phyloP scores from a whole-genome alignment of 306 rosid species.

The Fragaria ananassa region DNA sequence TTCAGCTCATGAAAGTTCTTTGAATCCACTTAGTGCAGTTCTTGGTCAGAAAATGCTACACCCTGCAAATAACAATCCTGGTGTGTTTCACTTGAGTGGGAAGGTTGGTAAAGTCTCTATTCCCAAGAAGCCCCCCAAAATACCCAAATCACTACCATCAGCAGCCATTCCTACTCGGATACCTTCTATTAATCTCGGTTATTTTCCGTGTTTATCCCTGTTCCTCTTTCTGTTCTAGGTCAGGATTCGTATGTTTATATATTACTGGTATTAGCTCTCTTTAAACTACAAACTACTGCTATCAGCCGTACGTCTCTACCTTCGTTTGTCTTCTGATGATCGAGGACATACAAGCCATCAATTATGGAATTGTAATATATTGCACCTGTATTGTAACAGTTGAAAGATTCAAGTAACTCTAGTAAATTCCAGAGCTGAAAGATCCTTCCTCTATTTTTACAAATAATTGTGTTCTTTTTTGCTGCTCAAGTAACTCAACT shows the following conservation, averaged over 20 bases:
- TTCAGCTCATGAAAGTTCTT: constrained; percentile 16
- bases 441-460: neutral
- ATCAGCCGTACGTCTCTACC: neutral
- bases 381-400: neutral
- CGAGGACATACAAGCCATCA: neutral
- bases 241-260: neutral
- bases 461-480: neutral
- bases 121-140: too few relatives aligned
- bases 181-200: constrained; percentile 7
- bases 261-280: neutral
- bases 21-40: neutral
- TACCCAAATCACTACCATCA: neutral
- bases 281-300: neutral
- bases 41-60: neutral
- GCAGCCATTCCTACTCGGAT: constrained; percentile 13
- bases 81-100: neutral
- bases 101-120: constrained; percentile 3
- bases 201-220: constrained; percentile 8
- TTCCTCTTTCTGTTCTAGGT: neutral
- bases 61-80: neutral
- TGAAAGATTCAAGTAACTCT: neutral
- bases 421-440: neutral
- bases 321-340: neutral
- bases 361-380: neutral
- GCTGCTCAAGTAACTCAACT: too few relatives aligned